phyloP scores from a whole-genome alignment of 805 yeast species.

The Phaffomyces thermotolerans region DNA sequence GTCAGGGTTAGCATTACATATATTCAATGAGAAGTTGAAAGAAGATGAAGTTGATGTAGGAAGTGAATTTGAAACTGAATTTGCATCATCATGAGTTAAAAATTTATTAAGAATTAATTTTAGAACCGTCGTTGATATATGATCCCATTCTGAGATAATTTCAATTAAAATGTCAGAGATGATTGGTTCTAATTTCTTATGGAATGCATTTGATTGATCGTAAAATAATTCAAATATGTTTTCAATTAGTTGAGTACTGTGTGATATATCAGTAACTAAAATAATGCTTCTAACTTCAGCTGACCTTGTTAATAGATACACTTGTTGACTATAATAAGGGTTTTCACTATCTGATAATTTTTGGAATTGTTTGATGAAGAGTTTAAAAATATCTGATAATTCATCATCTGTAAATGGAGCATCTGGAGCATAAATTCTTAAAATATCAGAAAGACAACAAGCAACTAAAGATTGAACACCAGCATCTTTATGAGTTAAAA shows the following conservation, averaged over 20 bases:
- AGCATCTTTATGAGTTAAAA: conserved; percentile 50
- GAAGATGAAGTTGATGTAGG: conserved; percentile 35
- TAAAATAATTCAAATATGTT: conserved; percentile 57
- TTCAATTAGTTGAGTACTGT: conserved; percentile 47
- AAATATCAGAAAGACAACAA: conserved; percentile 68
- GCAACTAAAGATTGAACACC: conserved; percentile 68
- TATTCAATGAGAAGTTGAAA: conserved; percentile 53
- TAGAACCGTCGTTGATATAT: conserved; percentile 53
- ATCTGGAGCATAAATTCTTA: conserved; percentile 79
- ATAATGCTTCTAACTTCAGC: conserved; percentile 73
- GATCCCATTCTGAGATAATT: conserved; percentile 61
- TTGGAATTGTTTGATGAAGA: conserved; percentile 57
- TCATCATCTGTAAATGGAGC: conserved; percentile 73
- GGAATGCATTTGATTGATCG: conserved; percentile 40
- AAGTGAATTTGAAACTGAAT: conserved; percentile 14
- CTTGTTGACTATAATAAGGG: conserved; percentile 55
- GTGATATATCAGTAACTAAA: conserved; percentile 66
- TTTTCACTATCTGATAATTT: conserved; percentile 47
- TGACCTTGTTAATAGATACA: conserved; percentile 56
- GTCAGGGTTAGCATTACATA: conserved; percentile 66
- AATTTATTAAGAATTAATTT: conserved; percentile 62
- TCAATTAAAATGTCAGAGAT: conserved; percentile 70
- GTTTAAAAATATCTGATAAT: conserved; percentile 55
- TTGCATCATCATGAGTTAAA: conserved; percentile 25
- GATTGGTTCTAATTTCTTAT: conserved; percentile 48